Conservation (phyloP, 169 alveolate species). For the Cryptosporidium andersoni region DNA sequence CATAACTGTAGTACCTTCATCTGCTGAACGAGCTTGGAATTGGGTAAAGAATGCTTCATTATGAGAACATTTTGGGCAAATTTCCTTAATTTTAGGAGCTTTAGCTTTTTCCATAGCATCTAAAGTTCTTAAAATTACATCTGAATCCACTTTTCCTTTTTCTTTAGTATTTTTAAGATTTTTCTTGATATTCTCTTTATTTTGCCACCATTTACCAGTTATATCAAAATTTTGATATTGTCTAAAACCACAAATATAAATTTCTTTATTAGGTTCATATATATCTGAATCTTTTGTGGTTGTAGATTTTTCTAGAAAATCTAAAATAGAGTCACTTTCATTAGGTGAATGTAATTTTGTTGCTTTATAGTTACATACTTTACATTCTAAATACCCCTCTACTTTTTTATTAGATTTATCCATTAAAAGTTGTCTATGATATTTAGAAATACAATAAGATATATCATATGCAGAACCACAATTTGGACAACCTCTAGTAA, state of each 20-base stretch:
- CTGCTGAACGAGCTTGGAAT: conserved; percentile 89
- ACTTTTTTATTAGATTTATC: background rate
- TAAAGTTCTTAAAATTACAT: conserved; percentile 51
- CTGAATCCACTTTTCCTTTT: background rate
- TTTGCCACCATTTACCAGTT: conserved; percentile 24
- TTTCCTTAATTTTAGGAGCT: conserved; percentile 75
- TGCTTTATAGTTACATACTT: conserved; percentile 6
- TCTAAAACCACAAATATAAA: conserved; percentile 42
- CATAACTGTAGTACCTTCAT: conserved; percentile 87
- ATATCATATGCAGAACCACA: conserved; percentile 44
- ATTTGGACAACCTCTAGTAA: conserved; percentile 49
- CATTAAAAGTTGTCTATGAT: background rate
- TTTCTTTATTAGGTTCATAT: background rate
- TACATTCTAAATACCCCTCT: conserved; percentile 13
- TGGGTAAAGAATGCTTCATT: conserved; percentile 82
- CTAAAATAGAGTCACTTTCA: conserved; percentile 15
- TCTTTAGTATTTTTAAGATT: background rate
- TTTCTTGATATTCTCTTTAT: background rate
- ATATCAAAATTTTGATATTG: conserved; percentile 14
- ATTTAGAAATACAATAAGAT: background rate
- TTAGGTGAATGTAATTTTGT: conserved; percentile 2
- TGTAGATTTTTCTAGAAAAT: too few species aligned
- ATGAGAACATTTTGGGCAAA: conserved; percentile 84
- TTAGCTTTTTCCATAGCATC: conserved; percentile 73
- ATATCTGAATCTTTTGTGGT: too few species aligned